Base-by-base conservation (phyloP, 805 yeast species). In the Nakazawaea pomicola region DNA sequence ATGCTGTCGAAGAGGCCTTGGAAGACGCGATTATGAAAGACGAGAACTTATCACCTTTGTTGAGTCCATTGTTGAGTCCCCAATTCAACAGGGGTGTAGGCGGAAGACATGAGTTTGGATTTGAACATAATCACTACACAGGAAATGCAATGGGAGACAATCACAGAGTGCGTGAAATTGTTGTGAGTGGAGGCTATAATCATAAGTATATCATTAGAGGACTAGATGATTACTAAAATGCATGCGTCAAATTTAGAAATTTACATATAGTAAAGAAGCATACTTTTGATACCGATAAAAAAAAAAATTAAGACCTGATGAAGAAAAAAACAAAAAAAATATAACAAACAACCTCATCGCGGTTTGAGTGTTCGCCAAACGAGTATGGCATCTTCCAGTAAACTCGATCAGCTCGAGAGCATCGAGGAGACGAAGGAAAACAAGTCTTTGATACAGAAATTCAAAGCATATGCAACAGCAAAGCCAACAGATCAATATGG, bases 21-120 rank as follows among this genome's bases (percentile, higher is more conserved):
- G 72, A 65, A 40, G 72, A 68, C 32, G 77, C 78, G 3, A 68
- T 74, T 5, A 53, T 52, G 19, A 55, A 63, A 21, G 76, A 74
- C 49, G 76, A 67, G 43, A 52, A 61, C 21, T 52, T 74, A 33
- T 64, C 73, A 4, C 76, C 78, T 1, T 47, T 72, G 1, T 55
- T 74, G 29, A 65, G 76, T 5, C 79, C 80, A 1, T 56, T 64
- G 33, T 45, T 67, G 11, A 32, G 39, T 30, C 46, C 46, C 6
- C 41, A 33, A 11, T 33, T 42, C 19, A 33, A 37, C 12, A 29
- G 30, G 17, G 44, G 41, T 9, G 29, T 41, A 11, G 44, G 44
- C 6, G 37, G 23, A 10, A 24, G 36, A 15, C 32, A 25, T 21
- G 44, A 36, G 16, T 41, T 36, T 24, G 28, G 29, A 15, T 41